Evolutionary conservation across 2,329 filamentous ascomycete species (phyloP).

Genomic region (Didymella segeticola): DNA sequence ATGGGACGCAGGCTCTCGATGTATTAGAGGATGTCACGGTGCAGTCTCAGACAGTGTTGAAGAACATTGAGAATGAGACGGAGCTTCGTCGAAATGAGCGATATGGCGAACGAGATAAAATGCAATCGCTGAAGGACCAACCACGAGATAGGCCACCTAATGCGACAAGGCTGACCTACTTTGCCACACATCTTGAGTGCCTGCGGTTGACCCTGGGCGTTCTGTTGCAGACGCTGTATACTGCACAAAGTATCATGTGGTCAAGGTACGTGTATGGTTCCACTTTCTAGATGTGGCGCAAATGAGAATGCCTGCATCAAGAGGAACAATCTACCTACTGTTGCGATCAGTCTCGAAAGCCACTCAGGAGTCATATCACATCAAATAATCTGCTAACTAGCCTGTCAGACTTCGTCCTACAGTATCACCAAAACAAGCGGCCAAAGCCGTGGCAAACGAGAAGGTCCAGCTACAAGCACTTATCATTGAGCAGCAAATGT

Average conservation of each 20-base stretch:
- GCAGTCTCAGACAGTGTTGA: conserved; percentile 38
- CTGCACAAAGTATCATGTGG: conserved; percentile 49
- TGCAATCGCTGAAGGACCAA: not conserved
- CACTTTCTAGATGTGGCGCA: not conserved
- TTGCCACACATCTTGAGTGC: conserved; percentile 44
- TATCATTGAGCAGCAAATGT: conserved; percentile 50
- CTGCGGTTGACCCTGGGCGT: conserved; percentile 46
- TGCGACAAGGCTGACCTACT: conserved; percentile 37
- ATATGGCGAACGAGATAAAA: conserved; percentile 4
- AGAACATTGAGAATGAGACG: conserved; percentile 37
- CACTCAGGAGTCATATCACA: not conserved
- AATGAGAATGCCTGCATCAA: not conserved
- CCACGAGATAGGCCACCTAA: not conserved
- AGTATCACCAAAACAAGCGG: conserved; percentile 41
- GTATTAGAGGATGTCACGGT: conserved; percentile 43
- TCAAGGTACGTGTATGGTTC: conserved; percentile 39
- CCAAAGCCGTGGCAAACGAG: conserved; percentile 45
- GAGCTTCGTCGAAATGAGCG: conserved; percentile 12
- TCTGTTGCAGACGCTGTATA: conserved; percentile 48
- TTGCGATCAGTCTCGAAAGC: not conserved
- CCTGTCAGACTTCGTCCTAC: conserved; percentile 35
- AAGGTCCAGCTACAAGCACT: conserved; percentile 46
- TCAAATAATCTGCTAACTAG: not conserved
- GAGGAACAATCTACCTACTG: not conserved
- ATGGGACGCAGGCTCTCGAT: conserved; percentile 35